These are phyloP conservation scores for Globisporangium paddicum DNA, from an alignment of 352 stramenopile genomes.

Conservation along the genomic window DNA sequence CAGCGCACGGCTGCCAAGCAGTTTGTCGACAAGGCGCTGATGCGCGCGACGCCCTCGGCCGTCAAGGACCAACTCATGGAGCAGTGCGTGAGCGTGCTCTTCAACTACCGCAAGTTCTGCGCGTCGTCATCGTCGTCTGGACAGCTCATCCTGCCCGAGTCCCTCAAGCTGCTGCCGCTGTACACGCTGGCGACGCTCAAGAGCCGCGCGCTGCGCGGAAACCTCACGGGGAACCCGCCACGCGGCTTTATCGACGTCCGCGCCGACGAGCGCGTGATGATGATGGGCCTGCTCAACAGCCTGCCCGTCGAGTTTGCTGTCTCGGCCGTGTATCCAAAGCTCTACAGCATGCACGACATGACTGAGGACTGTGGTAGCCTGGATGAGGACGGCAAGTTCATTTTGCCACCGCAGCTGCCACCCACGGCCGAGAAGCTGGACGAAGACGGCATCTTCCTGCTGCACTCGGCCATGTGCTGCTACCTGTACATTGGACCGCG, in stretches of 20 bases:
- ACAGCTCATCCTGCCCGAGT: constrained; percentile 90
- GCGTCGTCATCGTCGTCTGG: constrained; percentile 86
- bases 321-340: constrained; percentile 82
- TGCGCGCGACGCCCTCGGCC: constrained; percentile 65
- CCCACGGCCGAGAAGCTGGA: constrained; percentile 85
- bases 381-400: constrained; percentile 71
- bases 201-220: constrained; percentile 79
- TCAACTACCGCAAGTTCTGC: constrained; percentile 90
- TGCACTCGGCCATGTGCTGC: constrained; percentile 84
- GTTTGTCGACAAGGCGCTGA: constrained; percentile 78
- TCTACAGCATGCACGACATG: constrained; percentile 87
- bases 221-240: constrained; percentile 71
- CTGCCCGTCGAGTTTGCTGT: constrained; percentile 81
- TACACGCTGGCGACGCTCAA: constrained; percentile 88
- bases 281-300: constrained; percentile 78
- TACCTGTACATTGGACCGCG: constrained; percentile 87
- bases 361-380: constrained; percentile 72
- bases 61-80: constrained; percentile 82
- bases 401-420: constrained; percentile 68
- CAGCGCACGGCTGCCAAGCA: constrained; percentile 72
- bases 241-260: constrained; percentile 83
- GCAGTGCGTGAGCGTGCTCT: constrained; percentile 85
- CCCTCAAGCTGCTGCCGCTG: constrained; percentile 87
- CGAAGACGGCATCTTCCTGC: constrained; percentile 81
- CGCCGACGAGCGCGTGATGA: constrained; percentile 84